These are phyloP conservation scores for Cladochytrium replicatum DNA, from an alignment of 192 early-diverging fungal genomes.

Conservation along the genomic window DNA sequence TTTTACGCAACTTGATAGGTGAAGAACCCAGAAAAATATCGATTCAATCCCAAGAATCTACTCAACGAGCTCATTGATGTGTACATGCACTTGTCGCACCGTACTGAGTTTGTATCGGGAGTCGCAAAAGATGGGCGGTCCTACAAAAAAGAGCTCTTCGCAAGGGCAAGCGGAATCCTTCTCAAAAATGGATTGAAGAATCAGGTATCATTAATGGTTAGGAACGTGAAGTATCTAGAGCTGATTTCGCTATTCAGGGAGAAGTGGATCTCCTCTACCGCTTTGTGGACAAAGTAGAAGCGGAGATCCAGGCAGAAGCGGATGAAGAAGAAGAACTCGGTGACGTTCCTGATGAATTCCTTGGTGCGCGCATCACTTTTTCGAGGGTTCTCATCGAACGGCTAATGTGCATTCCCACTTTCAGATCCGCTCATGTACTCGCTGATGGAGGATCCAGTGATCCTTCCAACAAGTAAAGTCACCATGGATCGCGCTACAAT, in stretches of 20 bases:
- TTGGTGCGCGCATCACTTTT: conserved; percentile 43
- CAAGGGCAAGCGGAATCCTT: conserved; percentile 61
- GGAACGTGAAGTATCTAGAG: background rate
- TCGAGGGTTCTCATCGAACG: background rate
- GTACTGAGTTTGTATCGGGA: conserved; percentile 64
- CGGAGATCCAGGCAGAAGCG: conserved; percentile 44
- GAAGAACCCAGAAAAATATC: conserved; percentile 74
- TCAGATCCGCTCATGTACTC: conserved; percentile 73
- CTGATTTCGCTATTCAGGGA: conserved; percentile 21
- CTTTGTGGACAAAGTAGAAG: conserved; percentile 70
- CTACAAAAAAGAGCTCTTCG: conserved; percentile 70
- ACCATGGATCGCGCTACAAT: conserved; percentile 86
- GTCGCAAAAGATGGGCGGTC: conserved; percentile 78
- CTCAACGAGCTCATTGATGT: conserved; percentile 78
- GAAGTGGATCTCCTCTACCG: conserved; percentile 48
- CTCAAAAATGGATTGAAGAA: conserved; percentile 53
- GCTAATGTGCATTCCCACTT: conserved; percentile 1
- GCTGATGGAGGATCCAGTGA: conserved; percentile 90
- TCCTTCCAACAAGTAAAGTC: conserved; percentile 68
- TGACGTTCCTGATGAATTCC: conserved; percentile 80
- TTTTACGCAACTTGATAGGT: conserved; percentile 37
- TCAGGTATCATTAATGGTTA: conserved; percentile 7
- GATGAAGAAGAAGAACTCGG: conserved; percentile 71
- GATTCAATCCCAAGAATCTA: conserved; percentile 74
- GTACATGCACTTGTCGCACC: conserved; percentile 62